Base-by-base conservation (phyloP, 2,329 filamentous ascomycete genomes). In the Thermothelomyces thermophilus region DNA sequence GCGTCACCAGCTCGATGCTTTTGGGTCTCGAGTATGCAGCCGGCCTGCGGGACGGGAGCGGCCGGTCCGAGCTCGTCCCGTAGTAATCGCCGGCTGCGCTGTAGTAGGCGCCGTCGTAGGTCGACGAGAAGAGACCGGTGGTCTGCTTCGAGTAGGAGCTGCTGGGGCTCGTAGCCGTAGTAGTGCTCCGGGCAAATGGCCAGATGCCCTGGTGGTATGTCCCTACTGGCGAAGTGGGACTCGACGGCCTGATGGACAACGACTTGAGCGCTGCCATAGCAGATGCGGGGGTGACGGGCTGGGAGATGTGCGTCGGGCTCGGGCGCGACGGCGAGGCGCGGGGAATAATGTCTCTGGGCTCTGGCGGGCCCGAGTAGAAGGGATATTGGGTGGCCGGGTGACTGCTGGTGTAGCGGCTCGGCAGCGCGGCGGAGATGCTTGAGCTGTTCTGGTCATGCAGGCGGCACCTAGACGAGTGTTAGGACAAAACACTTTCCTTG, bases 1-100 rank as follows among this genome's bases (percentile, higher is more conserved):
- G 80, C 44, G 79, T 82, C 39, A 83, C 78, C 19, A 83, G 70
- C 66, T 83, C 79, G 58, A 82, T 80, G 66, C 79, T 82, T 66
- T 76, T 80, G 30, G 79, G 77, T 41, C 80, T 71, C 56, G 76
- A 71, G 64, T 79, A 79, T 34, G 70, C 68, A 33, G 73, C 69
- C 3, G 79, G 76, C 43, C 74, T 72, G 41, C 80, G 73, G 9
- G 72, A 72, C 13, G 80, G 80, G 20, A 83, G 66, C 6, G 80
- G 80, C 8, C 79, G 70, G 54, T 82, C 78, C 58, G 71, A 60
- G 42, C 62, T 63, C 50, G 69, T 66, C 34, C 67, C 68, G 61
- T 75, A 74, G 37, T 60, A 58, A 51, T 68, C 65, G 8, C 60
- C 62, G 9, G 63, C 65, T 48, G 64, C 64, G 22, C 62, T 64